Conservation (phyloP, 352 stramenopile genomes). For the Pythium vanterpoolii region DNA sequence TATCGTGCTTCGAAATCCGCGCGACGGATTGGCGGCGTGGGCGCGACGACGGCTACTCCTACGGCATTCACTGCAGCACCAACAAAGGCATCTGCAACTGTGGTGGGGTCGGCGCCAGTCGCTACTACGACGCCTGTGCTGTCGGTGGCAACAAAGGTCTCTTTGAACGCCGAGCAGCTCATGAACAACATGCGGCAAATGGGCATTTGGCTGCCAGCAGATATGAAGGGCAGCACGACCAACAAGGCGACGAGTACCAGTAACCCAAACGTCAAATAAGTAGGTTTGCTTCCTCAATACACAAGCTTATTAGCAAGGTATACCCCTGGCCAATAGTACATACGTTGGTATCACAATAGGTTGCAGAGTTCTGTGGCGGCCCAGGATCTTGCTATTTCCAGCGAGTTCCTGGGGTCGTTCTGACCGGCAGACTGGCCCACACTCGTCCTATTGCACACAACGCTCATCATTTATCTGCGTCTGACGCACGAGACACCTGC, state of each 20-base stretch:
- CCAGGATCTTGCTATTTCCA: conserved; percentile 4
- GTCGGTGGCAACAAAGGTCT: not conserved
- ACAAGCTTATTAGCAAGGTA: not conserved
- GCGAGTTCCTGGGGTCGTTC: not conserved
- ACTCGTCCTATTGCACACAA: no score
- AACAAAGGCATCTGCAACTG: not conserved
- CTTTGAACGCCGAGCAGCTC: conserved; percentile 14
- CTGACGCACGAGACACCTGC: no score
- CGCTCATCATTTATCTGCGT: no score
- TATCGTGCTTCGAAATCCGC: not conserved
- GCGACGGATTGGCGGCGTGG: not conserved
- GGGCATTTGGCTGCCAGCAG: conserved; percentile 24
- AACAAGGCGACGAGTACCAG: not conserved
- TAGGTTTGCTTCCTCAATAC: not conserved
- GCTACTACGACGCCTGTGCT: no score
- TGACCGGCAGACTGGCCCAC: not conserved
- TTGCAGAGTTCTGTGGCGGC: not conserved
- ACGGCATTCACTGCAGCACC: not conserved
- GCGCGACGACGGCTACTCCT: not conserved
- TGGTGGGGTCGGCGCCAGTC: no score
- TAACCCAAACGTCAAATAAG: not conserved
- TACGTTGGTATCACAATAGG: not conserved
- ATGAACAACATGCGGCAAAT: conserved; percentile 26
- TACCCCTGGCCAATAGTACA: no score
- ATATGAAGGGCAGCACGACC: conserved; percentile 1